phyloP scores from a whole-genome alignment of 768 basidiomycete genomes.

The Suillus plorans region DNA sequence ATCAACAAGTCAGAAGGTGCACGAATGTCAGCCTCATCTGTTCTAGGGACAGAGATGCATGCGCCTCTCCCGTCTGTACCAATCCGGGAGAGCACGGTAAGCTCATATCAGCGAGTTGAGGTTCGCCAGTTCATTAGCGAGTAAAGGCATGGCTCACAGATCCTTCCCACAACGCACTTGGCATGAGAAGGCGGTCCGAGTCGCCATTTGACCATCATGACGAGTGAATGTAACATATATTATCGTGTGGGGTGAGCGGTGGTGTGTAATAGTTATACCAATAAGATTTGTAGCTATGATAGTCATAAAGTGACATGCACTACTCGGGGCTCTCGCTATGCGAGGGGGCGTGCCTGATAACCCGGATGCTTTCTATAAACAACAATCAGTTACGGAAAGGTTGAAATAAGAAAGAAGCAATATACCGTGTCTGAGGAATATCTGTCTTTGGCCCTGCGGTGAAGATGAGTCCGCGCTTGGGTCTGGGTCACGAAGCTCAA shows the following conservation, averaged over 20 bases:
- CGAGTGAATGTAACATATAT: conserved; percentile 24
- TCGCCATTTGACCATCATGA: conserved; percentile 43
- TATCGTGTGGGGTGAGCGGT: conserved; percentile 5
- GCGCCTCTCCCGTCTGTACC: conserved; percentile 28
- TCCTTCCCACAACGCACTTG: conserved; percentile 24
- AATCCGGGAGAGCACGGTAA: conserved; percentile 29
- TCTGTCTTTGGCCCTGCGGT: conserved; percentile 74
- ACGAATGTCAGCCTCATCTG: conserved; percentile 26
- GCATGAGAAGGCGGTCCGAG: conserved; percentile 37
- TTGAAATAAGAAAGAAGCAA: not conserved
- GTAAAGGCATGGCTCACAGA: conserved; percentile 35
- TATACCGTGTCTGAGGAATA: conserved; percentile 79
- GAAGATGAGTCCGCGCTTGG: conserved; percentile 62
- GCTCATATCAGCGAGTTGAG: conserved; percentile 24
- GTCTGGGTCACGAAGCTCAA: conserved; percentile 74
- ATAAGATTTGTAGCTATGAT: not conserved
- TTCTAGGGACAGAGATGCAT: conserved; percentile 28
- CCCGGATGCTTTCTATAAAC: conserved; percentile 51
- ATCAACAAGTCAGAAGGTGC: conserved; percentile 28
- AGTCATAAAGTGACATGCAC: not conserved
- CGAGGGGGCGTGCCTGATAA: conserved; percentile 39
- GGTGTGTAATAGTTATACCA: not conserved
- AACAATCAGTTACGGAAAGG: conserved; percentile 8
- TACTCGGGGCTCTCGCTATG: conserved; percentile 11
- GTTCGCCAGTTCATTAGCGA: conserved; percentile 25